Evolutionary conservation across 192 early-diverging fungal species (phyloP), one percentile per base, ranked within the genome.

Genomic region (Gaertneriomyces semiglobifer): DNA sequence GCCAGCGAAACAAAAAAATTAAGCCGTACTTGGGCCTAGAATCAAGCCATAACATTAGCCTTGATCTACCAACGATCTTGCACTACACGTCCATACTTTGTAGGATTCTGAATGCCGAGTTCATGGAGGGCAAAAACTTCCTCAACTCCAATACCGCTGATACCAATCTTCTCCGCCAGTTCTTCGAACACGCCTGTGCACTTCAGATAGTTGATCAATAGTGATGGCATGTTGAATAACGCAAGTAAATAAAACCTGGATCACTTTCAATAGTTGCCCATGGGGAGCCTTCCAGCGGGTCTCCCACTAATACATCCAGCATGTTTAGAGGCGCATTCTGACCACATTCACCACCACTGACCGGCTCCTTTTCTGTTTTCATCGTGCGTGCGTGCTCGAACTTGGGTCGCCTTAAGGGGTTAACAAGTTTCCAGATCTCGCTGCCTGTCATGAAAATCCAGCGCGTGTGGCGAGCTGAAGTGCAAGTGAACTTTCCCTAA

Each of bases 1-100:
- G 57, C 72, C 72, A 74, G 19, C 44, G 62, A 53, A 74, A 74
- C n/a, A 74, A 67, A 50, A 74, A 74, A 25, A 74, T 63, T 7
- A 74, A 55, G 6, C 72, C 72, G 51, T 70, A 63, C 16, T 58
- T 58, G 9, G 57, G 66, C 42, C 72, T 74, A 20, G 25, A 20
- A 52, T 18, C 20, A 52, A 5, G 50, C 20, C 6, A 52, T 52
- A 18, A 52, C 50, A 52, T 33, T 2, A 33, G 25, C 25, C 25
- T 33, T 33, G 25, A 33, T 33, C 25, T 1, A 33, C 25, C 25
- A 33, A 33, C 25, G 25, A 33, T 33, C 25, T 33, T 33, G 25
- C 25, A 56, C 45, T 14, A 2, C 14, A 55, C 59, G 43, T 39
- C 14, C 63, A 18, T 65, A 65, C 63, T 42, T 42, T 39, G 63